Evolutionary conservation across 2,329 filamentous ascomycete species (phyloP).

Genomic region (Aspergillus arachidicola): DNA sequence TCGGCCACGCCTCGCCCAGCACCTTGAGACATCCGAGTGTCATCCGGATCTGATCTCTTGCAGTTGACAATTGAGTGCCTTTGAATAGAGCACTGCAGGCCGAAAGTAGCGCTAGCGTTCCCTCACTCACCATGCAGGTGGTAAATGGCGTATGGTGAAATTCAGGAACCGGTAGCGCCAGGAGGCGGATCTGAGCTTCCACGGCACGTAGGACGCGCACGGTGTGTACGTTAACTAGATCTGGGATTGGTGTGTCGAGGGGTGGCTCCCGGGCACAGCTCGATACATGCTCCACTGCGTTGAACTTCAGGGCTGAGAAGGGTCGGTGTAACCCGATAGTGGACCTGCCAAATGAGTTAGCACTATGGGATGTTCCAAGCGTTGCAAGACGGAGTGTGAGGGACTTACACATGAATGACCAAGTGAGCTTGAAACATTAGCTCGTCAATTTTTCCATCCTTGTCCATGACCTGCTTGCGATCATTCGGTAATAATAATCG

Average conservation of each 20-base stretch:
- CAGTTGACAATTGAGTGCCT: conserved; percentile 35
- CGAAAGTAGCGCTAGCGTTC: conserved; percentile 36
- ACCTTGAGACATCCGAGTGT: conserved; percentile 45
- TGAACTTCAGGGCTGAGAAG: conserved; percentile 44
- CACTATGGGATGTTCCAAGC: not conserved
- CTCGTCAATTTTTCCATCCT: conserved; percentile 34
- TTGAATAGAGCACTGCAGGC: conserved; percentile 42
- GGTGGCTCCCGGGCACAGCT: conserved; percentile 36
- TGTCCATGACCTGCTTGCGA: conserved; percentile 36
- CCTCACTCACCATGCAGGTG: conserved; percentile 47
- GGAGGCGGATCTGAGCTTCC: conserved; percentile 43
- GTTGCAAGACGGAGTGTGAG: not conserved
- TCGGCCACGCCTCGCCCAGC: conserved; percentile 43
- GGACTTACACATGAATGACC: conserved; percentile 56
- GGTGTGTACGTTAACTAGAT: conserved; percentile 43
- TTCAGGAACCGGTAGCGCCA: conserved; percentile 38
- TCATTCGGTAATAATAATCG: conserved; percentile 39
- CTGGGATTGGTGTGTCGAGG: conserved; percentile 17
- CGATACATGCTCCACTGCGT: conserved; percentile 42
- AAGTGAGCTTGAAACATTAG: conserved; percentile 87
- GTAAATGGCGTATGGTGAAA: conserved; percentile 45
- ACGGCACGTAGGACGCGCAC: conserved; percentile 41
- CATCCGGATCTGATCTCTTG: conserved; percentile 47
- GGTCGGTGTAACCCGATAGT: conserved; percentile 43
- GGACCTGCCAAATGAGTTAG: conserved; percentile 5